A percentile compares a stretch with the other conserved stretches of the same genome.
phyloP scores from a whole-genome alignment of 345 rosid species.

The Corchorus capsularis region DNA sequence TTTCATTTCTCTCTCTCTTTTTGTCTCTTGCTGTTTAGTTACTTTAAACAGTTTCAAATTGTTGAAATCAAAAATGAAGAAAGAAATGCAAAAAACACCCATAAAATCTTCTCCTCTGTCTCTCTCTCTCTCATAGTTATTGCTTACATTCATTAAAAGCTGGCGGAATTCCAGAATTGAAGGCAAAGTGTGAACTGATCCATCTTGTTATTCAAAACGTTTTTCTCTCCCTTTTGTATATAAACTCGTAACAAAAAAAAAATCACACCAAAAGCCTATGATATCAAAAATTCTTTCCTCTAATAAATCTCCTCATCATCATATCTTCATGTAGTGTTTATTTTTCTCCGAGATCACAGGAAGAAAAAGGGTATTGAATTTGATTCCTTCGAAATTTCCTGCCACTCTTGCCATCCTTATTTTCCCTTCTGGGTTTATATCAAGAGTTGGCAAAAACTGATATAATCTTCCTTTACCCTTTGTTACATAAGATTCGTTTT shows the following conservation, averaged over 20 bases:
- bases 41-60: not conserved
- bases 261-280: not conserved
- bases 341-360: not conserved
- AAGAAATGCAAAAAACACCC: not conserved
- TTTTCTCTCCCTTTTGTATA: not conserved
- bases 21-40: not conserved
- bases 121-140: not conserved
- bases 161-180: slow-evolving; percentile 4
- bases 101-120: not conserved
- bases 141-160: slow-evolving; percentile 3
- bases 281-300: not conserved
- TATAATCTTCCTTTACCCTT: not conserved
- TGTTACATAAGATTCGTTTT: not conserved
- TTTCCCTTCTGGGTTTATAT: slow-evolving; percentile 6
- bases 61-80: not conserved
- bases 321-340: not conserved
- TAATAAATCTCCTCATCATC: not conserved
- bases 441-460: not conserved
- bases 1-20: not conserved
- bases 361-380: not conserved
- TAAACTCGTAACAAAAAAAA: not conserved
- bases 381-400: not conserved
- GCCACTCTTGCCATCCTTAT: not conserved
- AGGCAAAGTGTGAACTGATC: slow-evolving; percentile 12
- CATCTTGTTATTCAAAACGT: not conserved